Conservation (phyloP, 352 stramenopile species). For the Phytopythium delawarense region DNA sequence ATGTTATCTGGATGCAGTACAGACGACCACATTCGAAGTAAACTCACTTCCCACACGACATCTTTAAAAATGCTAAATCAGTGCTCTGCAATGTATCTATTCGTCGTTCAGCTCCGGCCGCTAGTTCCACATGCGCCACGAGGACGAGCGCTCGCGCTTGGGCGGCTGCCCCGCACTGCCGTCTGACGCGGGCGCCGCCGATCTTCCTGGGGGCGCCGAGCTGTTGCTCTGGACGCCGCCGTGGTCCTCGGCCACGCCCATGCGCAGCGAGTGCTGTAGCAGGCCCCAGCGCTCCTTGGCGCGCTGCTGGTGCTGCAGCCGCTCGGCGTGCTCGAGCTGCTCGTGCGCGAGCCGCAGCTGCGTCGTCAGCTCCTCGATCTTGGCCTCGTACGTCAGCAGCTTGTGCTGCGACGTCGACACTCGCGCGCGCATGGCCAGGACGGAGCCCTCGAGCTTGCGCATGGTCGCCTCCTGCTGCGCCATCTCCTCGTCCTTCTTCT, state of each 20-base stretch:
- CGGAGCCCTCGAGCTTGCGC: conserved; percentile 61
- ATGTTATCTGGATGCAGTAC: neutral
- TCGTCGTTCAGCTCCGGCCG: neutral
- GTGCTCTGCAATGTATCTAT: neutral
- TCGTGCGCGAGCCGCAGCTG: conserved; percentile 51
- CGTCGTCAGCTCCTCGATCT: conserved; percentile 68
- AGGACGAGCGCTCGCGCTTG: conserved; percentile 21
- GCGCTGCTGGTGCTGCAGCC: conserved; percentile 4
- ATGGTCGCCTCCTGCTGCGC: conserved; percentile 58
- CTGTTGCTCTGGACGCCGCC: neutral
- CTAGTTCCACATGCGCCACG: conserved; percentile 32
- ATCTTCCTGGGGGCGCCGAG: neutral
- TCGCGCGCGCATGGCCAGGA: conserved; percentile 62
- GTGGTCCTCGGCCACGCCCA: neutral
- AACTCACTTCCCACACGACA: too few species aligned
- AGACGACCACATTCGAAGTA: neutral
- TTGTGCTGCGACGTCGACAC: conserved; percentile 58
- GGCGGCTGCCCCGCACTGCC: neutral
- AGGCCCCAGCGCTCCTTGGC: conserved; percentile 1
- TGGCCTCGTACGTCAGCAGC: conserved; percentile 66
- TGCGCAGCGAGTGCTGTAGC: conserved; percentile 4
- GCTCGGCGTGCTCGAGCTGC: conserved; percentile 15
- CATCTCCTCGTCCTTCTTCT: conserved; percentile 69
- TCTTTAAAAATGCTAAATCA: too few species aligned
- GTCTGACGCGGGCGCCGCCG: neutral